Base-by-base conservation (phyloP, 257 asterid species). In the Solanum medicagineum region DNA sequence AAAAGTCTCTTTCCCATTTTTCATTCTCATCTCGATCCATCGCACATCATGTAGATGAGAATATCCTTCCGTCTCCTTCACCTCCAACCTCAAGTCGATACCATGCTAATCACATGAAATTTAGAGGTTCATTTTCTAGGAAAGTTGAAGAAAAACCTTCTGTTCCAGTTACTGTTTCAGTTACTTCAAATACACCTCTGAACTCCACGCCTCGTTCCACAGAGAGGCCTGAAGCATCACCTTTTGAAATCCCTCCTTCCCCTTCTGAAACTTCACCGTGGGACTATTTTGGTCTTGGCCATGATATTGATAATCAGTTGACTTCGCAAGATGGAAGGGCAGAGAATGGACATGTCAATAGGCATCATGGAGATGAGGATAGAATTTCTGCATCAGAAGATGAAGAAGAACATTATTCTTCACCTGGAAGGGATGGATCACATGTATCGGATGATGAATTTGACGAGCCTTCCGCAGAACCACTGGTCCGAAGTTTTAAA, bases 211-310 rank as follows among this genome's bases (percentile, higher is more conserved):
- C 95, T 32, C 92, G 90, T 51, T 87, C 95, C 19, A 19, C 83
- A 22, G 94, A 86, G 79, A 91, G 87, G 75, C 93, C 91, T 42
- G 95, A 93, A 85, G 66, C 87, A 24, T 85, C 91, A 45, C 75
- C 91, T 7, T 85, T 89, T 86, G 94, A 89, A 83, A 82, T 89
- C 80, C 86, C 94, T 85, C 85, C 91, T 29, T 40, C 69, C 17
- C 84, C 90, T 11, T 71, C 91, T 16, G 94, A 91, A 89, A 89
- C 90, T 81, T 89, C 97, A 16, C 98, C 99, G 4, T 95, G 99
- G 99, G 98, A 97, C 85, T 97, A 90, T 89, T 97, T 97, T 81
- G 98, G 96, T 85, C 95, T 92, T 85, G 91, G 91, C 85, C 87
- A 92, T 92, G 93, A 94, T 6, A 86, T 91, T 40, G 95, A 93